phyloP scores from a whole-genome alignment of 306 rosid species.

The Citrullus colocynthis region DNA sequence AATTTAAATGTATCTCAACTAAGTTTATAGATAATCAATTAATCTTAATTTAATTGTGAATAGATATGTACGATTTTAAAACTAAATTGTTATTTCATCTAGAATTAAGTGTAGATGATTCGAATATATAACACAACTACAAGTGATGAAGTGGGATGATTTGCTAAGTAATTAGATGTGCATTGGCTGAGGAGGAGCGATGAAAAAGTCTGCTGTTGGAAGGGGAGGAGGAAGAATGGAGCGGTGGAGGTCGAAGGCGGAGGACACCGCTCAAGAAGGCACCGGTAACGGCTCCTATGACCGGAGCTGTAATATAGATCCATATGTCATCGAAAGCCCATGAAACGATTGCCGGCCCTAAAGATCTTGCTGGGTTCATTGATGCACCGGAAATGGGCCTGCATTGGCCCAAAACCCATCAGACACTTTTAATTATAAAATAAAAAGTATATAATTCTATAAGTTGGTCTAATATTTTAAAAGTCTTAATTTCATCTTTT shows the following conservation, averaged over 20 bases:
- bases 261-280: not conserved
- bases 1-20: not conserved
- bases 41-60: not conserved
- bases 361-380: slow-evolving; percentile 84
- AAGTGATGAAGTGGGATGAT: not conserved
- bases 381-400: slow-evolving; percentile 86
- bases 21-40: too few species aligned
- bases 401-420: not conserved
- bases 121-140: not conserved
- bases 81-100: not conserved
- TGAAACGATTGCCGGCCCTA: slow-evolving; percentile 71
- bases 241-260: not conserved
- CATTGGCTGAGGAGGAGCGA: not conserved
- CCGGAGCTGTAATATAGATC: slow-evolving; percentile 65
- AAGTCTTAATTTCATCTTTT: too few species aligned
- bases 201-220: not conserved
- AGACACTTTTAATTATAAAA: too few species aligned
- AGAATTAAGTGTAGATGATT: not conserved
- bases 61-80: not conserved
- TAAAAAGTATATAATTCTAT: too few species aligned
- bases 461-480: too few species aligned
- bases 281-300: slow-evolving; percentile 29
- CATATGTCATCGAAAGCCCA: slow-evolving; percentile 56
- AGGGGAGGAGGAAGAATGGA: not conserved
- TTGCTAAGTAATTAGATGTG: not conserved